Percentiles rank a stretch among this genome's conserved stretches.
Evolutionary conservation across 805 yeast genomes (phyloP).

Genomic region (Pichia insulana): DNA sequence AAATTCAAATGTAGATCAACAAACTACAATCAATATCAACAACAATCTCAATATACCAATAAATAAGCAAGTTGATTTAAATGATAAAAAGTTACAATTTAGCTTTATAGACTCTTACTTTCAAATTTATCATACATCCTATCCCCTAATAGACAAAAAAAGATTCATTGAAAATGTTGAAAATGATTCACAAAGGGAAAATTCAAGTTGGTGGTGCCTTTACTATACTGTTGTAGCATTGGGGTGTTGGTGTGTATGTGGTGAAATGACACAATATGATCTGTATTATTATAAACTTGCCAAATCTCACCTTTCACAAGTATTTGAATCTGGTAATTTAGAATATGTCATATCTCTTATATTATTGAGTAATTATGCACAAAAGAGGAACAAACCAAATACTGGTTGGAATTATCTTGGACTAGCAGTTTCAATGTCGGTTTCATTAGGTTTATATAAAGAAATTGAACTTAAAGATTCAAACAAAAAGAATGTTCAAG

Average conservation of each 20-base stretch:
- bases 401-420: slow-evolving; percentile 65
- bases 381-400: slow-evolving; percentile 56
- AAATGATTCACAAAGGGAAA: not conserved
- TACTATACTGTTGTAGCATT: slow-evolving; percentile 51
- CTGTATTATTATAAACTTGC: slow-evolving; percentile 48
- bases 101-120: slow-evolving; percentile 35
- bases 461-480: slow-evolving; percentile 30
- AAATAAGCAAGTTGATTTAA: slow-evolving; percentile 4
- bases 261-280: slow-evolving; percentile 45
- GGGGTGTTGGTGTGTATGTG: slow-evolving; percentile 62
- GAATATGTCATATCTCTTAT: slow-evolving; percentile 45
- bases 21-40: slow-evolving; percentile 5
- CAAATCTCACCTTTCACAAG: slow-evolving; percentile 32
- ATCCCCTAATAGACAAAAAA: slow-evolving; percentile 52
- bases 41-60: slow-evolving; percentile 8
- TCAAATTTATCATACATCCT: slow-evolving; percentile 49
- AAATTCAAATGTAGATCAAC: not conserved
- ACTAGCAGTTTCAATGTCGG: slow-evolving; percentile 56
- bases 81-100: slow-evolving; percentile 13
- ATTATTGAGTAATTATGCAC: slow-evolving; percentile 51
- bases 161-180: slow-evolving; percentile 31
- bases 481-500: slow-evolving; percentile 7
- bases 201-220: slow-evolving; percentile 38
- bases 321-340: slow-evolving; percentile 53
- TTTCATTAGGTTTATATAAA: slow-evolving; percentile 52